Conservation (phyloP, 148 eudicot genomes). For the Rhododendron simsii region DNA sequence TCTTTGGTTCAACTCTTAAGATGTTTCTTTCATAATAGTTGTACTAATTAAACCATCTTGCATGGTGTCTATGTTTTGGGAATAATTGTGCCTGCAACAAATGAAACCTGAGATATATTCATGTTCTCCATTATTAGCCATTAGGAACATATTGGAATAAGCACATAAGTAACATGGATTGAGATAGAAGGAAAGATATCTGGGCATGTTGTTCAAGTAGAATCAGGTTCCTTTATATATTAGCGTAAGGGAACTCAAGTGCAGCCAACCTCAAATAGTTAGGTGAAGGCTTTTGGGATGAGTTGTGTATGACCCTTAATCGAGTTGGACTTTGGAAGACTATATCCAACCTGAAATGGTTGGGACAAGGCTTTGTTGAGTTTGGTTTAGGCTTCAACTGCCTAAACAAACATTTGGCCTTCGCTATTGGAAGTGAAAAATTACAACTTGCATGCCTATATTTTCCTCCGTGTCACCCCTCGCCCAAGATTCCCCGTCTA, state of each 20-base stretch:
- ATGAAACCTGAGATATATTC: background rate
- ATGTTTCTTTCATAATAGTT: background rate
- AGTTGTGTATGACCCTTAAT: background rate
- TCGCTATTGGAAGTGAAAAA: background rate
- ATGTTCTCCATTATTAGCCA: background rate
- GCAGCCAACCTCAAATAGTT: background rate
- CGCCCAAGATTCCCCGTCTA: too few relatives aligned
- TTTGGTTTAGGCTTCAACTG: background rate
- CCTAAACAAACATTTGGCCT: background rate
- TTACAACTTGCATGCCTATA: background rate
- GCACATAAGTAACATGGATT: background rate
- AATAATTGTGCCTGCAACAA: background rate
- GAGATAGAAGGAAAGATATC: background rate
- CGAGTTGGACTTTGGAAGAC: background rate
- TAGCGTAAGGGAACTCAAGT: background rate
- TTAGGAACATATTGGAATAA: background rate
- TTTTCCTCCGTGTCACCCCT: background rate
- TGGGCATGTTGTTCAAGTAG: background rate
- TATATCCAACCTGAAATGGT: background rate
- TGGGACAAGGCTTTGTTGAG: background rate
- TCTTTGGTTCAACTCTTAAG: background rate
- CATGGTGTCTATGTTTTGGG: background rate
- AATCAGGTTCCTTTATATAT: background rate
- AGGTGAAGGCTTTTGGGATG: background rate
- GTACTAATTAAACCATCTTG: background rate